Conservation (phyloP, 2,329 filamentous ascomycete species). For the Cercospora berteroae region DNA sequence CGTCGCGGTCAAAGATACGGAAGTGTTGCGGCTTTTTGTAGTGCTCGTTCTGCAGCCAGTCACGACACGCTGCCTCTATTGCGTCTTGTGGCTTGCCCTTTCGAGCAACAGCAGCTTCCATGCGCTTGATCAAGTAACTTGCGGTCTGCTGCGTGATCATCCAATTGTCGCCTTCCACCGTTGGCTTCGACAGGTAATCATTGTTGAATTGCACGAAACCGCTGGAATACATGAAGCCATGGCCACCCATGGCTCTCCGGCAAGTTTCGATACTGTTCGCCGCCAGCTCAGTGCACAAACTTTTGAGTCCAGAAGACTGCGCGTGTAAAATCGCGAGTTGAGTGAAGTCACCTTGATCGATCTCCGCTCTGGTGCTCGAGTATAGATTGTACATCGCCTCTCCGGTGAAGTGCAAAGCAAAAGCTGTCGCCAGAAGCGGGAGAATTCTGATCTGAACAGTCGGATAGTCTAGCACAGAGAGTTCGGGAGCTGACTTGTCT, state of each 20-base stretch:
- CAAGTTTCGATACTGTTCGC: constrained; percentile 57
- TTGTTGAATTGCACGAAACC: constrained; percentile 54
- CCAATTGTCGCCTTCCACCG: constrained; percentile 58
- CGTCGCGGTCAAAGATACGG: constrained; percentile 38
- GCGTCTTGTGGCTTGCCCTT: constrained; percentile 40
- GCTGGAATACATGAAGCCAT: constrained; percentile 54
- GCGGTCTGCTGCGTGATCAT: constrained; percentile 58
- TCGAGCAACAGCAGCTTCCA: constrained; percentile 43
- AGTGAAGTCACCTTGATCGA: constrained; percentile 52
- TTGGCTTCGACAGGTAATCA: constrained; percentile 54
- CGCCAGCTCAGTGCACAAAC: constrained; percentile 53
- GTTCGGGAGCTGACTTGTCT: constrained; percentile 39
- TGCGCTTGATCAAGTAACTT: constrained; percentile 53
- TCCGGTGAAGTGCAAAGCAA: constrained; percentile 50
- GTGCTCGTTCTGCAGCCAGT: constrained; percentile 40
- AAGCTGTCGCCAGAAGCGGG: constrained; percentile 54
- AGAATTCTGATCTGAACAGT: constrained; percentile 56
- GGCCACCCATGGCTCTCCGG: constrained; percentile 53
- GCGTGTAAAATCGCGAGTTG: constrained; percentile 53
- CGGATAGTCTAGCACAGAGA: constrained; percentile 54
- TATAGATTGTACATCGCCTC: constrained; percentile 54
- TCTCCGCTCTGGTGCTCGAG: constrained; percentile 45
- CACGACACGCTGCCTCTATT: constrained; percentile 44
- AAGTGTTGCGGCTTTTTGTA: constrained; percentile 33
- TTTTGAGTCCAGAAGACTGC: constrained; percentile 55